Evolutionary conservation across 176 grass and related monocot species (phyloP).

Genomic region (Oryza glumipatula): DNA sequence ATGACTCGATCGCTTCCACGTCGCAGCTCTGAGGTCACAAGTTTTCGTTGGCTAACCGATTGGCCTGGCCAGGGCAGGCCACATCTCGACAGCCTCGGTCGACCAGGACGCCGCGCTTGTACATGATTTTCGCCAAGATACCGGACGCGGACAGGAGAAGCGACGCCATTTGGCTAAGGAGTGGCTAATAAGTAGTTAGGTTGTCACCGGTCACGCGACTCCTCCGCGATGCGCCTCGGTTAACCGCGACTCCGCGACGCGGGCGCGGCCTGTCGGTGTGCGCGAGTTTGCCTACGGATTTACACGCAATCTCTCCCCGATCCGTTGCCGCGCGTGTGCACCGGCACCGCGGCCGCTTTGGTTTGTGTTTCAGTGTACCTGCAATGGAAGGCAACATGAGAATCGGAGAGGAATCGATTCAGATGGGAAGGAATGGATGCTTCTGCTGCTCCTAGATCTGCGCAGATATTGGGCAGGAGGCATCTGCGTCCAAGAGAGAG

Average conservation of each 20-base stretch:
- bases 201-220: neutral
- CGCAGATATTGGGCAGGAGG: constrained; percentile 7
- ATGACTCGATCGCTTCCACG: neutral
- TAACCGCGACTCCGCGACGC: too few species aligned
- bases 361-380: neutral
- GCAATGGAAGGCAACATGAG: neutral
- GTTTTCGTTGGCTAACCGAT: neutral
- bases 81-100: neutral
- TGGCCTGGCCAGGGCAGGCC: neutral
- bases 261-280: neutral
- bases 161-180: neutral
- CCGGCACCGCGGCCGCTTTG: neutral
- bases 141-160: neutral
- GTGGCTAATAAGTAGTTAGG: neutral
- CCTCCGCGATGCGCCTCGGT: neutral
- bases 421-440: neutral
- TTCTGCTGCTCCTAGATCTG: neutral
- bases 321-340: too few species aligned
- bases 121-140: neutral
- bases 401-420: neutral
- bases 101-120: neutral
- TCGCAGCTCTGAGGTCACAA: neutral
- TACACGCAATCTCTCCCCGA: neutral
- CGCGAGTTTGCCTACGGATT: neutral
- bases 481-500: neutral